These are phyloP conservation scores for Berberis vulgaris DNA, from an alignment of 164 flowering plant genomes.

Conservation along the genomic window DNA sequence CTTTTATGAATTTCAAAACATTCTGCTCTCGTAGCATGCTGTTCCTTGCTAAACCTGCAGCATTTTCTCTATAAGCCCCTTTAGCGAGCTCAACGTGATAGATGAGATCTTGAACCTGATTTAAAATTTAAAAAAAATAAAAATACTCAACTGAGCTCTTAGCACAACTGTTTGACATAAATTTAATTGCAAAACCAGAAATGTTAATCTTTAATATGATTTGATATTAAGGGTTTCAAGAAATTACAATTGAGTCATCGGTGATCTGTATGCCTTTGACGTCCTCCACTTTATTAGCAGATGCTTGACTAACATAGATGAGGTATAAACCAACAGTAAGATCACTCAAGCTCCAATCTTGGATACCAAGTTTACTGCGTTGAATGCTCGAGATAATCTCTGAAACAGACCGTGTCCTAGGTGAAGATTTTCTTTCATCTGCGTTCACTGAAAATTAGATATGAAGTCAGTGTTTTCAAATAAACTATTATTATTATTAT, in stretches of 20 bases:
- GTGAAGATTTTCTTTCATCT: constrained; percentile 35
- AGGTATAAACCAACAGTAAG: constrained; percentile 79
- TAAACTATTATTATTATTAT: too few relatives aligned
- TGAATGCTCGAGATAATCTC: constrained; percentile 81
- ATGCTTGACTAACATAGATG: constrained; percentile 82
- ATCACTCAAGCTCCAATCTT: constrained; percentile 91
- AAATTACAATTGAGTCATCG: constrained; percentile 48
- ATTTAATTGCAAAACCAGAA: background rate
- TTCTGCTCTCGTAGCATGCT: constrained; percentile 84
- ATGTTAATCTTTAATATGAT: background rate
- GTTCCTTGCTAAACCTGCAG: constrained; percentile 50
- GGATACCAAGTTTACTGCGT: constrained; percentile 60
- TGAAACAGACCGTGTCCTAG: constrained; percentile 47
- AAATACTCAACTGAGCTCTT: constrained; percentile 3
- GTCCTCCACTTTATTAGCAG: constrained; percentile 52
- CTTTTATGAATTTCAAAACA: constrained; percentile 57
- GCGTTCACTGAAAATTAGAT: constrained; percentile 19
- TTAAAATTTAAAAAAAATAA: constrained; percentile 14
- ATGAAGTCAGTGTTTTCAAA: background rate
- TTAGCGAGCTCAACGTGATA: constrained; percentile 80
- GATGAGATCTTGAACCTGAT: constrained; percentile 76
- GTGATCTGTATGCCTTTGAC: constrained; percentile 60
- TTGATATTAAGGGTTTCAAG: constrained; percentile 9
- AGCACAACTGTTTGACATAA: background rate
- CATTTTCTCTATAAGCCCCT: constrained; percentile 59